Evolutionary conservation across 768 basidiomycete genomes (phyloP), one percentile per base, ranked within the genome.

Genomic region (Scleroderma citrinum): DNA sequence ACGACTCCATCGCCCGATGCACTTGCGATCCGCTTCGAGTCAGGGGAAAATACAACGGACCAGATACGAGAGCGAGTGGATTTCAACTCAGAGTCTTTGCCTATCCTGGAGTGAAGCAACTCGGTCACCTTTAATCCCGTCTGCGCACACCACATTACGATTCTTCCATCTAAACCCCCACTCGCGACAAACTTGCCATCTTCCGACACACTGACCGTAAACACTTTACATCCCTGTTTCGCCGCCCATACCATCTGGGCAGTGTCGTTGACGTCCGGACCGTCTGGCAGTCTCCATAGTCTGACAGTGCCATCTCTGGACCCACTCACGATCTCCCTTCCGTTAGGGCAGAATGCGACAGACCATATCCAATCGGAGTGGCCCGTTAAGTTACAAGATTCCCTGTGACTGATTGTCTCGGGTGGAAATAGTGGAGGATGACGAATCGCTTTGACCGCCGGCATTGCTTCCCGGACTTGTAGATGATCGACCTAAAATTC

Each of bases 261-360:
- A 29, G 5, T 29, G 5, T 29, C 8, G 26, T 29, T 8, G 26
- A 29, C 8, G 26, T 29, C 26, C 4, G 26, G 26, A 36, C 5
- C 14, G 13, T 36, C 14, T 16, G 35, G 35, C 14, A 36, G 35
- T n/a, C n/a, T 30, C 50, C 50, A 51, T 1, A 51, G 7, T 24
- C 37, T 20, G 32, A 51, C 40, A 11, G 50, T 51, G n/a, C 42
- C 30, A 36, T 51, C 50, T n/a, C 42, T 20, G 10, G 50, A 34
- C 21, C 21, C 50, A 20, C 37, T 36, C 11, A 34, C 46, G n/a
- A 51, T 16, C 2, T 30, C 16, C 16, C 12, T 40, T n/a, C 50
- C 44, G 39, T 51, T 46, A n/a, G 50, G 50, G 21, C 46, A 51
- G 26, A 51, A 51, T 14, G 35, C 46, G n/a, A 51, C 46, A 6